These are phyloP conservation scores for Colletotrichum endophyticum DNA, from an alignment of 2,329 filamentous ascomycete genomes.

Conservation along the genomic window DNA sequence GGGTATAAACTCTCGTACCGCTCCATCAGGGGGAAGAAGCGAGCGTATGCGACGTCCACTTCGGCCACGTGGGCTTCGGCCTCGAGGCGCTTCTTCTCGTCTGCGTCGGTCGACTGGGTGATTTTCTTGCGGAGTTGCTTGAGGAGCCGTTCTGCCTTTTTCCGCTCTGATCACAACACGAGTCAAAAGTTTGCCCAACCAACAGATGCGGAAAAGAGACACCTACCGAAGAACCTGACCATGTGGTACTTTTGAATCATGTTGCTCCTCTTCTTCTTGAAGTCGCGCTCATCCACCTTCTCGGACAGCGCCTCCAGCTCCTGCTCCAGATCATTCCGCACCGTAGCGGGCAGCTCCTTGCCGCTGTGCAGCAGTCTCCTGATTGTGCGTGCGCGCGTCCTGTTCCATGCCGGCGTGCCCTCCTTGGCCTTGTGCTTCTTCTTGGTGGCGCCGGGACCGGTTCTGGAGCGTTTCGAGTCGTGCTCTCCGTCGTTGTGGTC, in stretches of 20 bases:
- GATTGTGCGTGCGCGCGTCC: constrained; percentile 74
- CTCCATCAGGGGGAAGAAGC: constrained; percentile 73
- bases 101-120: constrained; percentile 51
- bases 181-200: background rate
- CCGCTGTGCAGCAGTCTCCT: constrained; percentile 67
- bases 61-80: constrained; percentile 69
- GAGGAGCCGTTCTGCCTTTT: constrained; percentile 71
- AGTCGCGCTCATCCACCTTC: constrained; percentile 64
- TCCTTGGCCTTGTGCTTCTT: constrained; percentile 49
- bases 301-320: constrained; percentile 71
- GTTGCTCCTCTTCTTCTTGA: constrained; percentile 65
- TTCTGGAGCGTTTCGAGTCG: constrained; percentile 37
- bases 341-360: constrained; percentile 69
- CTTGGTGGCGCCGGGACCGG: constrained; percentile 29
- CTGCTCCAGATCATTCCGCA: constrained; percentile 72
- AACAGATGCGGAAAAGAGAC: background rate
- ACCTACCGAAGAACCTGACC: constrained; percentile 81
- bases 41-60: constrained; percentile 77
- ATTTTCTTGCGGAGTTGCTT: constrained; percentile 69
- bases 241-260: constrained; percentile 85
- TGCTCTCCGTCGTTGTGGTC: constrained; percentile 18
- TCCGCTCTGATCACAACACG: constrained; percentile 57
- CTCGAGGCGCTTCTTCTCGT: constrained; percentile 57
- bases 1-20: constrained; percentile 71
- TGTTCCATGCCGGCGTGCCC: constrained; percentile 64